phyloP scores from a whole-genome alignment of 108 stramenopile species.

The Discostella stelligeroides region DNA sequence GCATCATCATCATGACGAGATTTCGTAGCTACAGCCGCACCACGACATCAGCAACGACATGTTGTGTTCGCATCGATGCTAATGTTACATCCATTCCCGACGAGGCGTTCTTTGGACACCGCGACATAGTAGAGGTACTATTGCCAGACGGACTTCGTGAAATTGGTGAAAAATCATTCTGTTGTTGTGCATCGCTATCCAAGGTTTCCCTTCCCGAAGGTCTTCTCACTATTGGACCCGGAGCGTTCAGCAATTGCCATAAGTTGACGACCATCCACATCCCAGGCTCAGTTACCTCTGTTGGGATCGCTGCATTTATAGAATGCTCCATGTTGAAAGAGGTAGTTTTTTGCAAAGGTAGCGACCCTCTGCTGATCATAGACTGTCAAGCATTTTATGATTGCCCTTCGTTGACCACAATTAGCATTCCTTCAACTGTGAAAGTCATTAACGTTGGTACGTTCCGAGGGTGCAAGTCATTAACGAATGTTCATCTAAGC shows the following conservation, averaged over 20 bases:
- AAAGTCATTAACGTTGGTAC: neutral
- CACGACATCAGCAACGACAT: too few species aligned
- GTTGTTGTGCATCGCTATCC: neutral
- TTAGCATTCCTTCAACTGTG: neutral
- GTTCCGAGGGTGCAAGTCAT: neutral
- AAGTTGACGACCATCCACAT: neutral
- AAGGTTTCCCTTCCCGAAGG: neutral
- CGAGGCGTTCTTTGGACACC: too few species aligned
- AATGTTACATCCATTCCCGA: too few species aligned
- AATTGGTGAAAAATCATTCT: neutral
- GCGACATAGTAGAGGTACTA: neutral
- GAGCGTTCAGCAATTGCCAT: neutral
- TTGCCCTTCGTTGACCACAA: neutral
- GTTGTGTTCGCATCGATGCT: too few species aligned
- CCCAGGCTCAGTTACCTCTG: neutral
- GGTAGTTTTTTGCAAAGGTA: too few species aligned
- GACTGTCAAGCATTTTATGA: too few species aligned
- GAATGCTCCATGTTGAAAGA: too few species aligned
- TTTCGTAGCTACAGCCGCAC: too few species aligned
- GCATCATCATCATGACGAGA: too few species aligned
- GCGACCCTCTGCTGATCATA: neutral
- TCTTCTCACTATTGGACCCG: neutral
- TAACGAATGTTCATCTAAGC: neutral
- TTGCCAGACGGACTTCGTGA: neutral
- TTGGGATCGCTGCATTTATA: neutral